These are phyloP conservation scores for Andrographis paniculata DNA, from an alignment of 305 asterid genomes.

Conservation along the genomic window DNA sequence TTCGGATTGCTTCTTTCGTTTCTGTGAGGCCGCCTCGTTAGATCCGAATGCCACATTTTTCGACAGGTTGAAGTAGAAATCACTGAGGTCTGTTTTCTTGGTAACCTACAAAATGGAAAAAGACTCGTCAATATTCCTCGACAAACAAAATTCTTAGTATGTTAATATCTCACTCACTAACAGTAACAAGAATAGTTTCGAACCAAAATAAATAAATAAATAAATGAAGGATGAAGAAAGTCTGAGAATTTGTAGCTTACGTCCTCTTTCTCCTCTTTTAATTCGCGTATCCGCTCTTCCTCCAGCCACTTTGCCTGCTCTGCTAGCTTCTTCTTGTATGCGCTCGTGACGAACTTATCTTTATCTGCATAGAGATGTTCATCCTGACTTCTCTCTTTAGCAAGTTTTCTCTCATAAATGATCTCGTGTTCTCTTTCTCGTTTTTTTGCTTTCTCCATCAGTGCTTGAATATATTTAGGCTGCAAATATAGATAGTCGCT, in stretches of 20 bases:
- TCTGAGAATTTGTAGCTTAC: constrained; percentile 29
- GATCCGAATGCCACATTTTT: constrained; percentile 86
- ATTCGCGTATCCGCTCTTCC: constrained; percentile 80
- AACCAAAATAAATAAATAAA: no score
- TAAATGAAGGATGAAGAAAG: no score
- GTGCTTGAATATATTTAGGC: constrained; percentile 65
- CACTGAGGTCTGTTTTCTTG: constrained; percentile 65
- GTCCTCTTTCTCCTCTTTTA: constrained; percentile 75
- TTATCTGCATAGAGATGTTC: constrained; percentile 74
- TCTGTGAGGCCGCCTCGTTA: constrained; percentile 33
- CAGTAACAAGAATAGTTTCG: no score
- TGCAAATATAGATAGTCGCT: constrained; percentile 26
- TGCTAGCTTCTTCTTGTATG: constrained; percentile 82
- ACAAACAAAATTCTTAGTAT: no score
- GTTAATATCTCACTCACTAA: no score
- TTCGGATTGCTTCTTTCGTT: constrained; percentile 32
- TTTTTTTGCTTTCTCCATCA: constrained; percentile 64
- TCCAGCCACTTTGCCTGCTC: constrained; percentile 87
- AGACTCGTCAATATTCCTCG: no score
- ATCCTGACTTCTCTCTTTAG: constrained; percentile 80
- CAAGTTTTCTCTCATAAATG: constrained; percentile 78
- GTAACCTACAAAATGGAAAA: constrained; percentile 48
- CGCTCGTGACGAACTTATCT: constrained; percentile 77
- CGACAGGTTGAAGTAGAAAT: constrained; percentile 67
- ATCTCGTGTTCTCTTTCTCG: constrained; percentile 83